A percentile compares a stretch with the other conserved stretches of the same genome.
phyloP scores from a whole-genome alignment of 139 green algal genomes.

The Coccomyxa sp. region DNA sequence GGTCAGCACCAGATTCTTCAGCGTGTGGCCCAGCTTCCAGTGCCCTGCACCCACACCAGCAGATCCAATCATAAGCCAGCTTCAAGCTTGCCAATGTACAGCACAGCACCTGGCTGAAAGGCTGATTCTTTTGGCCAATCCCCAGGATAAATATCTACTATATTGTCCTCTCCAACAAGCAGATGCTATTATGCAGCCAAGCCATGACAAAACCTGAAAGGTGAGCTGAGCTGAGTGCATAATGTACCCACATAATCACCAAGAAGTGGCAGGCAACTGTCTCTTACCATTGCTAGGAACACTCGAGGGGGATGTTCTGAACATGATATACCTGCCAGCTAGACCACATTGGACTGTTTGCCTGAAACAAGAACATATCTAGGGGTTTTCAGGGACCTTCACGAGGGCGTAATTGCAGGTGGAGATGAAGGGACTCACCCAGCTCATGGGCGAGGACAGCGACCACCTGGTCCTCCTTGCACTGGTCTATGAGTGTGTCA shows the following conservation, averaged over 20 bases:
- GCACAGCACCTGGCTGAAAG: no score
- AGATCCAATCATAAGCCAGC: no score
- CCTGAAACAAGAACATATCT: neutral
- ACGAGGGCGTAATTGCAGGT: neutral
- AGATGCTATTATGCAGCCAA: no score
- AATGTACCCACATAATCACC: no score
- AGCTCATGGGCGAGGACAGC: constrained; percentile 89
- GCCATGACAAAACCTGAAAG: no score
- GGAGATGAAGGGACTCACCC: constrained; percentile 2
- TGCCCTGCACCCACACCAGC: constrained; percentile 37
- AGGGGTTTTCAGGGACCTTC: neutral
- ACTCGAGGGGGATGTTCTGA: neutral
- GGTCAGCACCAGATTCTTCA: constrained; percentile 50
- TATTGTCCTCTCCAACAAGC: no score
- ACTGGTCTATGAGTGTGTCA: constrained; percentile 78
- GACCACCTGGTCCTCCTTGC: constrained; percentile 44
- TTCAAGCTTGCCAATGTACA: no score
- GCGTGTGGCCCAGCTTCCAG: constrained; percentile 86
- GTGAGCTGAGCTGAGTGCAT: no score
- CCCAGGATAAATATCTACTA: no score
- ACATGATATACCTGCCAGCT: neutral
- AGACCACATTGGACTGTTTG: neutral
- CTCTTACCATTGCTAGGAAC: neutral
- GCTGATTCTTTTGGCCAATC: no score
- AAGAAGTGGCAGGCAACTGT: no score